Evolutionary conservation across 306 rosid species (phyloP).

Genomic region (Parietaria judaica): DNA sequence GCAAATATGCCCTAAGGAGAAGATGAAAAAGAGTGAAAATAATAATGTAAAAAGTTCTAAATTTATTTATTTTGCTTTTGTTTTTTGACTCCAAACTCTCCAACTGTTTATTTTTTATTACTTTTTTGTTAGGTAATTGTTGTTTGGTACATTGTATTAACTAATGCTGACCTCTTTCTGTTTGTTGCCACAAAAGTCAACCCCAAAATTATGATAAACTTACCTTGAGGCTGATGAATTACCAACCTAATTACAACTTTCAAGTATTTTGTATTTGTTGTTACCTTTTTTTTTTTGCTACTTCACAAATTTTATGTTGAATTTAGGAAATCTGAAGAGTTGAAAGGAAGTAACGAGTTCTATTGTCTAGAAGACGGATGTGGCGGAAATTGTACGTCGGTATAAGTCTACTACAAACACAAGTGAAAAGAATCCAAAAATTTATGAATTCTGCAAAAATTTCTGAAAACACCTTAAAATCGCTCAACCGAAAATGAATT

Average conservation of each 20-base stretch:
- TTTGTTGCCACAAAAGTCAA: conserved; percentile 20
- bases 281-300: too few species aligned
- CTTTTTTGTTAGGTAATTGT: conserved; percentile 7
- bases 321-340: too few species aligned
- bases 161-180: conserved; percentile 22
- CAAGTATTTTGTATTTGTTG: not conserved
- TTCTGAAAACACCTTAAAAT: too few species aligned
- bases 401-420: too few species aligned
- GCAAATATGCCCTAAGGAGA: not conserved
- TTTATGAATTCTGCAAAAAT: too few species aligned
- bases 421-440: too few species aligned
- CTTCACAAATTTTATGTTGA: too few species aligned
- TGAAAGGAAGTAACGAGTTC: too few species aligned
- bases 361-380: too few species aligned
- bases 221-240: not conserved
- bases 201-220: conserved; percentile 21
- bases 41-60: not conserved
- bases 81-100: not conserved
- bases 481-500: too few species aligned
- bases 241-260: not conserved
- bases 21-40: conserved; percentile 1
- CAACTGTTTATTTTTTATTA: too few species aligned
- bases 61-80: conserved; percentile 10
- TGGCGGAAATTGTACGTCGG: too few species aligned
- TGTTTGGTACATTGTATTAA: conserved; percentile 10